Evolutionary conservation across 805 yeast species (phyloP).

Genomic region (Pichia ethanolica): DNA sequence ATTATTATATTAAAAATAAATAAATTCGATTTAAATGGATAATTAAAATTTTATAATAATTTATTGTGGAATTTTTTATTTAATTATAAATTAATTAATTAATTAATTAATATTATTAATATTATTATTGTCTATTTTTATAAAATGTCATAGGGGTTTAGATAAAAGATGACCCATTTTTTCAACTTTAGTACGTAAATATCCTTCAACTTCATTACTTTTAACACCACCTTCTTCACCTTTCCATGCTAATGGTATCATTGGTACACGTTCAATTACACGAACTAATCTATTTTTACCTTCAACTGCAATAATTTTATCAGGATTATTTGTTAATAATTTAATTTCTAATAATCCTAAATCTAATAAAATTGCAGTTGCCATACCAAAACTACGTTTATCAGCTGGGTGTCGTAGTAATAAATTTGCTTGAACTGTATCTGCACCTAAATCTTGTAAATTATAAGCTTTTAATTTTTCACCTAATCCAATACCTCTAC

Average conservation of each 20-base stretch:
- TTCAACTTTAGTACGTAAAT: conserved; percentile 87
- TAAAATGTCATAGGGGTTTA: conserved; percentile 21
- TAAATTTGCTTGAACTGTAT: conserved; percentile 93
- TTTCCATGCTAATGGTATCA: conserved; percentile 95
- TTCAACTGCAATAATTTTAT: conserved; percentile 90
- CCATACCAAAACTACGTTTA: conserved; percentile 87
- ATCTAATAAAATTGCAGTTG: conserved; percentile 87
- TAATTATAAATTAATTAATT: too few species aligned
- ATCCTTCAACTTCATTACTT: conserved; percentile 85
- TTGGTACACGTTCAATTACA: conserved; percentile 87
- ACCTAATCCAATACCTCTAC: conserved; percentile 97
- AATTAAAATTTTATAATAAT: too few species aligned
- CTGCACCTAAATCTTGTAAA: conserved; percentile 96
- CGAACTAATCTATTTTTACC: conserved; percentile 67
- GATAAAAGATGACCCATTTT: conserved; percentile 92
- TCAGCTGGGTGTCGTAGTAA: conserved; percentile 95
- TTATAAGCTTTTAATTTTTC: conserved; percentile 96
- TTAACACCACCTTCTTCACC: conserved; percentile 55
- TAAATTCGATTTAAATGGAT: too few species aligned
- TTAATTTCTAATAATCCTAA: conserved; percentile 66
- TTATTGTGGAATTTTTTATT: too few species aligned
- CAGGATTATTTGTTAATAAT: conserved; percentile 90
- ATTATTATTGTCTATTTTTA: neutral
- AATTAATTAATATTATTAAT: too few species aligned
- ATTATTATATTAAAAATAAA: too few species aligned